phyloP scores from a whole-genome alignment of 2,329 filamentous ascomycete genomes.

The Cordyceps pruinosa region DNA sequence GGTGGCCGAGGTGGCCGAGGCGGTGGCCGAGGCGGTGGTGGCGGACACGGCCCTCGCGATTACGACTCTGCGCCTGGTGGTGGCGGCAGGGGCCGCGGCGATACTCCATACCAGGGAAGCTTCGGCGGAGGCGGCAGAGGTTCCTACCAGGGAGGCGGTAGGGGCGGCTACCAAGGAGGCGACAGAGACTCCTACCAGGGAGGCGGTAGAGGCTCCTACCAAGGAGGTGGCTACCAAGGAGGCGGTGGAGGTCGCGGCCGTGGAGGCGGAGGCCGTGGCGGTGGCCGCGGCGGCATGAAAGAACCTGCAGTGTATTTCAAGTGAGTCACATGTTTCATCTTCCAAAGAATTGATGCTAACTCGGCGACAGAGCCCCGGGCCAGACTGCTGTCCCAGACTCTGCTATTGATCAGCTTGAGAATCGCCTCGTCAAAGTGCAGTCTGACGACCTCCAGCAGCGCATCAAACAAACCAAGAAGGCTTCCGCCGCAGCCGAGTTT shows the following conservation, averaged over 20 bases:
- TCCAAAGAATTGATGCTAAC: background rate
- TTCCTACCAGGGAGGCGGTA: constrained; percentile 13
- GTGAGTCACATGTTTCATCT: background rate
- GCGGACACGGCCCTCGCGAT: background rate
- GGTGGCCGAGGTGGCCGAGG: constrained; percentile 12
- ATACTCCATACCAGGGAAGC: background rate
- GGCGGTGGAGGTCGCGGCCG: constrained; percentile 12
- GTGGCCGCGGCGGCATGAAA: constrained; percentile 16
- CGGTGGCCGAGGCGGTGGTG: background rate
- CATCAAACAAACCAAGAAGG: background rate
- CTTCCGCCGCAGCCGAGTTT: constrained; percentile 10
- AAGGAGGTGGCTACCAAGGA: constrained; percentile 8
- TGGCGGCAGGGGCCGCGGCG: constrained; percentile 16
- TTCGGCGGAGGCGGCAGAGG: too few species aligned
- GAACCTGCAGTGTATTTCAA: constrained; percentile 13
- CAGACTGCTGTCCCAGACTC: constrained; percentile 21
- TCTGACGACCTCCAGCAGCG: constrained; percentile 12
- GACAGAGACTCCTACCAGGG: constrained; percentile 10
- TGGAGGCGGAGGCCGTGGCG: constrained; percentile 14
- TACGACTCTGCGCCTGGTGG: constrained; percentile 7
- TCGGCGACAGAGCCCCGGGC: background rate
- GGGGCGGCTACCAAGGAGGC: constrained; percentile 18
- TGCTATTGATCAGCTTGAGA: constrained; percentile 31
- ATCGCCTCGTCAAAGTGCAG: constrained; percentile 29
- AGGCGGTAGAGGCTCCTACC: constrained; percentile 14